Conservation (phyloP, 768 basidiomycete genomes). For the Podaxis rugospora region DNA sequence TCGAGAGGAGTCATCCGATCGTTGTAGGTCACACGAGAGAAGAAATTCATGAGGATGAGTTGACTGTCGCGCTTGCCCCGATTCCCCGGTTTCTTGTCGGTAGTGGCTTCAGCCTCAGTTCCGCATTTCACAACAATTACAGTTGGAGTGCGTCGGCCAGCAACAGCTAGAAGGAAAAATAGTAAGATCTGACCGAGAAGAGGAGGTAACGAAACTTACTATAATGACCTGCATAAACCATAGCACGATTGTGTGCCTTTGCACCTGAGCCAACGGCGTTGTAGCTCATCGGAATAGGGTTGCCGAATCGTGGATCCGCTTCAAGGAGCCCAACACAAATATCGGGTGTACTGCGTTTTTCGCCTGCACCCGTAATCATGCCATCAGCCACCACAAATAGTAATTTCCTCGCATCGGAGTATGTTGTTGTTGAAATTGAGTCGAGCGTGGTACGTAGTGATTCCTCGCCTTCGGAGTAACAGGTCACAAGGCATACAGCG, state of each 20-base stretch:
- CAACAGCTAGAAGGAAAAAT: conserved; percentile 46
- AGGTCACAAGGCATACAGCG: conserved; percentile 92
- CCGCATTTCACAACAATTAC: conserved; percentile 97
- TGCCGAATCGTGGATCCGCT: conserved; percentile 92
- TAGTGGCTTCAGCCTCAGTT: conserved; percentile 74
- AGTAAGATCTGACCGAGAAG: conserved; percentile 5
- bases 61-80: conserved; percentile 98
- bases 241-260: conserved; percentile 89
- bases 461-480: conserved; percentile 96
- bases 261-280: conserved; percentile 84
- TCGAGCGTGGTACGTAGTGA: conserved; percentile 89
- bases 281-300: conserved; percentile 93
- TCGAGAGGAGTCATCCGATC: conserved; percentile 98
- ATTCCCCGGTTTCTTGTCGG: conserved; percentile 95
- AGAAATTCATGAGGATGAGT: conserved; percentile 99
- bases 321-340: conserved; percentile 91
- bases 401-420: conserved; percentile 89
- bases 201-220: conserved; percentile 48
- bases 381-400: conserved; percentile 95
- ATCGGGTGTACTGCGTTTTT: conserved; percentile 94
- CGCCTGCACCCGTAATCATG: conserved; percentile 97
- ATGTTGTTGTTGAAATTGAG: conserved; percentile 85
- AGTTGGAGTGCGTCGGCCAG: conserved; percentile 89
- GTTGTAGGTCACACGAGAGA: conserved; percentile 98
- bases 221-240: conserved; percentile 99